Conservation (phyloP, 805 yeast genomes). For the Nakazawaea ambrosiae region DNA sequence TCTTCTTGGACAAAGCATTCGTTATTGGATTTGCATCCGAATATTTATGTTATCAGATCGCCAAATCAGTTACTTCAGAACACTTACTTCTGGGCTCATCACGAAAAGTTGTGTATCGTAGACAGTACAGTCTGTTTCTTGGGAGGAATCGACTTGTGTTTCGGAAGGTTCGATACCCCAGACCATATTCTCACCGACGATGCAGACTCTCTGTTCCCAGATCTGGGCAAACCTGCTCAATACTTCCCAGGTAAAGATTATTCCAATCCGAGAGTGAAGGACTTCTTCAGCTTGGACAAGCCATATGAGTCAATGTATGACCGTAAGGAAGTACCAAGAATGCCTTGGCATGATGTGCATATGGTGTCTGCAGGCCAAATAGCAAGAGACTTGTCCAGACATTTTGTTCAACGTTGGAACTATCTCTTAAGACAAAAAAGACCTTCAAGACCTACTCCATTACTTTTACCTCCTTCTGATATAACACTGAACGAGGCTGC, state of each 20-base stretch:
- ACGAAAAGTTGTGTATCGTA: slow-evolving; percentile 81
- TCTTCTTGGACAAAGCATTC: slow-evolving; percentile 94
- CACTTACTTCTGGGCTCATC: slow-evolving; percentile 98
- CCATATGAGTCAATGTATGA: slow-evolving; percentile 94
- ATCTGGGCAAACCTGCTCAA: slow-evolving; percentile 28
- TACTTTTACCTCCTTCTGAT: slow-evolving; percentile 89
- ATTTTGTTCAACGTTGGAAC: slow-evolving; percentile 97
- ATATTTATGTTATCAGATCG: slow-evolving; percentile 84
- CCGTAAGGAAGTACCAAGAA: slow-evolving; percentile 71
- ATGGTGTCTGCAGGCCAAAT: slow-evolving; percentile 93
- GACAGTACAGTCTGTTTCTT: slow-evolving; percentile 86
- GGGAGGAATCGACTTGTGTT: slow-evolving; percentile 95
- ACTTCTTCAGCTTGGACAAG: slow-evolving; percentile 69
- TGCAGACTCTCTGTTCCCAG: slow-evolving; percentile 23
- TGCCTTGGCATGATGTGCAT: slow-evolving; percentile 99
- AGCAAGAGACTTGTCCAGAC: slow-evolving; percentile 88
- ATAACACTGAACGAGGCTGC: slow-evolving; percentile 65
- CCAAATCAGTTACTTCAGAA: slow-evolving; percentile 93
- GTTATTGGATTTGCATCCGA: slow-evolving; percentile 73
- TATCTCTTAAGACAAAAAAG: slow-evolving; percentile 86
- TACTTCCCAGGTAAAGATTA: slow-evolving; percentile 95
- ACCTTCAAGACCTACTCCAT: slow-evolving; percentile 90
- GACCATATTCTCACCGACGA: slow-evolving; percentile 90
- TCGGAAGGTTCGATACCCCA: slow-evolving; percentile 94
- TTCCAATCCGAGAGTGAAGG: slow-evolving; percentile 90